Evolutionary conservation across 1,139 yeast species (phyloP), one percentile per base, ranked within the genome.

Genomic region (Wickerhamomyces sp.): DNA sequence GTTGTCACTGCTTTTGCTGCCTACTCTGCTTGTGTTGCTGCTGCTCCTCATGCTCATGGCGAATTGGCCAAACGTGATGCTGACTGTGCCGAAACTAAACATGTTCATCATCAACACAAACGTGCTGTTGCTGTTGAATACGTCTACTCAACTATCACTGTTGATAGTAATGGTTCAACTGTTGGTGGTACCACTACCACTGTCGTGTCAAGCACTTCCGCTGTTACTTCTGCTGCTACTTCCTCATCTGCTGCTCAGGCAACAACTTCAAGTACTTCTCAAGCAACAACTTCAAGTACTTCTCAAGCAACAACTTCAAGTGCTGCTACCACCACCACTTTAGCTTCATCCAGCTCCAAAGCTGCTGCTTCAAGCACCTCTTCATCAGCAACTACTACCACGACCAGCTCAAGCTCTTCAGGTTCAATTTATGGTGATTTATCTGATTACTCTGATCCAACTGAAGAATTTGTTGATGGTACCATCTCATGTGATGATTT

Each of bases 51-150:
- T 45, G 62, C 64, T 42, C 60, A 59, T 45, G 56, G 37, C 27
- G 27, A 40, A 9, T 34, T 52, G 27, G 55, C 47, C 14, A 50
- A 59, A 40, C 55, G 56, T 34, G 62, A 53, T 38, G 61, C 58
- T 36, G 63, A 56, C 36, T 61, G 64, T 44, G 50, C 60, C 30
- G 56, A 64, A 39, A 58, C 64, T 18, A 63, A 50, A 58, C 79
- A 75, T 64, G 71, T 66, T 56, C 94, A 85, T 69, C 86, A 83
- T 66, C 79, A 75, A 57, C 84, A 81, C 66, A 82, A 81, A 71
- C 80, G 90, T 71, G 88, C 87, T 43, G 78, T 84, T 55, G 95
- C 87, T 50, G 80, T 86, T 58, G 89, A 87, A 66, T 82, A 84
- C 65, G 91, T 86, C 52, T 87, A 86, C 66, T 83, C 81, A 59